Conservation (phyloP, 768 basidiomycete species). For the Mycena galopus region DNA sequence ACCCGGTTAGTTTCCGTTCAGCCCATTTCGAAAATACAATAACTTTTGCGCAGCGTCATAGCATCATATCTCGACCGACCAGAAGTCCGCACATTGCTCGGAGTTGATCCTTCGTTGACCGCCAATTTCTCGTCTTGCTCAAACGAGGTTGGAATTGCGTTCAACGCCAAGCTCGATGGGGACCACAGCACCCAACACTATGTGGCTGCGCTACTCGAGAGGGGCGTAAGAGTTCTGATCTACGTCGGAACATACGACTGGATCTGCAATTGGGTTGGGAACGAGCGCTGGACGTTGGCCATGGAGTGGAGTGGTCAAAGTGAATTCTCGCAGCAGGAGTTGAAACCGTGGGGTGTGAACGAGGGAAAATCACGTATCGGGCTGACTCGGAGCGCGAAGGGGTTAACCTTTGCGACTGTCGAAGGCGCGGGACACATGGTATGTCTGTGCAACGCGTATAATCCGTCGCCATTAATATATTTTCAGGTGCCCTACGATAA, state of each 20-base stretch:
- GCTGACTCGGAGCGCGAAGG: slow-evolving; percentile 30
- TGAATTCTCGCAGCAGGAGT: slow-evolving; percentile 54
- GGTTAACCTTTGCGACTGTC: slow-evolving; percentile 40
- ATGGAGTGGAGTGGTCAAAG: slow-evolving; percentile 79
- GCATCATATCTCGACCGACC: slow-evolving; percentile 63
- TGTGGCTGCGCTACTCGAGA: slow-evolving; percentile 77
- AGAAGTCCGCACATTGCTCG: slow-evolving; percentile 59
- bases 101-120: slow-evolving; percentile 54
- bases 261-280: slow-evolving; percentile 84
- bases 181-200: slow-evolving; percentile 64
- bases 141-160: slow-evolving; percentile 61
- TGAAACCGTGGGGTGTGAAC: slow-evolving; percentile 41
- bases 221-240: slow-evolving; percentile 75
- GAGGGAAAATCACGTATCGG: slow-evolving; percentile 26
- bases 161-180: slow-evolving; percentile 59
- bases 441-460: slow-evolving; percentile 33
- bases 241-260: slow-evolving; percentile 81
- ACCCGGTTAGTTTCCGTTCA: slow-evolving; percentile 8
- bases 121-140: slow-evolving; percentile 59
- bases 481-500: slow-evolving; percentile 76
- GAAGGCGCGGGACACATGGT: slow-evolving; percentile 78
- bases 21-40: background rate
- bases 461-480: no score
- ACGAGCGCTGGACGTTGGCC: slow-evolving; percentile 76
- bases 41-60: slow-evolving; percentile 52